Evolutionary conservation across 805 yeast genomes (phyloP), one percentile per base, ranked within the genome.

Genomic region (Kodamaea kaohsiungensis): DNA sequence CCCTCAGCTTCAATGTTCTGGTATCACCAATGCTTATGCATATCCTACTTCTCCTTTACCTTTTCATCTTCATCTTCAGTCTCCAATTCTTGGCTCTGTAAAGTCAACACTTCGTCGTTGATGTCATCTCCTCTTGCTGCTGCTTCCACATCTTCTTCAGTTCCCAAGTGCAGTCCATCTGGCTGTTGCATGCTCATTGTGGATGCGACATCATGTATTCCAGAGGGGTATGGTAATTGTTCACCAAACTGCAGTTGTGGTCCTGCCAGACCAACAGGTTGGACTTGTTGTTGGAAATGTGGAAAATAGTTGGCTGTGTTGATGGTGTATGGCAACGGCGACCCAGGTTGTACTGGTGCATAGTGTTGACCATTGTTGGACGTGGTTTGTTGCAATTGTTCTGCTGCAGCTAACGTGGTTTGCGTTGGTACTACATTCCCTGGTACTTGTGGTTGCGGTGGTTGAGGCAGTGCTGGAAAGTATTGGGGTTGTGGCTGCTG

Each of bases 401-500:
- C 49, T 8, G 53, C 38, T 9, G 53, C 45, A 16, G 53, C 42
- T 5, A 22, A 25, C 1, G 43, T 37, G 40, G 25, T 19, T 16
- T 45, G 40, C 3, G 38, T 46, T 5, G 54, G 47, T 16, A 8
- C 48, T 18, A 39, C 8, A 3, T 42, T 17, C 9, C 6, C 35
- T 9, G 25, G 22, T 6, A 16, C 27, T 13, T 16, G 22, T 27
- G n/a, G 18, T 7, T 51, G 19, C 2, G 46, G 49, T 17, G 68
- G 67, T 48, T 64, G 71, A 13, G 75, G 75, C n/a, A 73, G 62
- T 1, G 70, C 59, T 2, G 76, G 75, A 58, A 73, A 73, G 59
- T 70, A 71, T 51, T 74, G 78, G 6, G 54, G 54, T 56, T 67
- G 72, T 3, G 70, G 75, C 9, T 65, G 58, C 30, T 55, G 66